Evolutionary conservation across 139 green algal species (phyloP), one percentile per base, ranked within the genome.

Genomic region (Trebouxia sp.): DNA sequence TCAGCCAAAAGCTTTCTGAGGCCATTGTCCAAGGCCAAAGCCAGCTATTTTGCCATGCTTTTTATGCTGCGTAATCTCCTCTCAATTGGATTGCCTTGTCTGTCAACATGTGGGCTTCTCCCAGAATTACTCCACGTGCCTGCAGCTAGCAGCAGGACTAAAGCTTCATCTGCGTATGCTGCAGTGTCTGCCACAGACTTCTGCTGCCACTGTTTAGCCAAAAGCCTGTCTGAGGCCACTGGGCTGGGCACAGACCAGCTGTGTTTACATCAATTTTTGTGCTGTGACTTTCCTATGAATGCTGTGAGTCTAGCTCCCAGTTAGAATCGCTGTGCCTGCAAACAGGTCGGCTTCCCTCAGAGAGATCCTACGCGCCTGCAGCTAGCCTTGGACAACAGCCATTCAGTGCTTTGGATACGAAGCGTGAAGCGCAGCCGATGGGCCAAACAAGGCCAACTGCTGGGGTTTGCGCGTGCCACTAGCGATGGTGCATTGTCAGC

Each of bases 401-500:
- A 96, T 84, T 75, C 81, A 38, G 83, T 91, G 1, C 35, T 95
- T 12, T 96, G 87, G 93, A 87, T 95, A 3, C 89, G 90, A 2
- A 75, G 88, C 1, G 82, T 90, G 6, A 84, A 89, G 77, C 86
- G 86, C 53, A 83, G 62, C 24, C 84, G 88, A 35, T 84, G 85
- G 78, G 88, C 86, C 3, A 85, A 85, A 67, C n/a, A 84, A 70
- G 89, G 89, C 1, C 90, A 95, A 83, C 69, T 96, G 65, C 83
- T 96, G 0, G 94, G 90, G 17, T 97, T 98, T 89, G 94, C 90
- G 2, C 88, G 94, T 3, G 94, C 93, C 77, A 97, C 93, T n/a
- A 92, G 84, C 42, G 94, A 98, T 72, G 90, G 91, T 32, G 88
- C 87, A 17, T 81, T 98, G 28, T 87, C 80, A 9, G 93, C 92